A percentile compares a stretch with the other conserved stretches of the same genome.
Evolutionary conservation across 164 flowering plant species (phyloP).

Genomic region (Taxillus chinensis): DNA sequence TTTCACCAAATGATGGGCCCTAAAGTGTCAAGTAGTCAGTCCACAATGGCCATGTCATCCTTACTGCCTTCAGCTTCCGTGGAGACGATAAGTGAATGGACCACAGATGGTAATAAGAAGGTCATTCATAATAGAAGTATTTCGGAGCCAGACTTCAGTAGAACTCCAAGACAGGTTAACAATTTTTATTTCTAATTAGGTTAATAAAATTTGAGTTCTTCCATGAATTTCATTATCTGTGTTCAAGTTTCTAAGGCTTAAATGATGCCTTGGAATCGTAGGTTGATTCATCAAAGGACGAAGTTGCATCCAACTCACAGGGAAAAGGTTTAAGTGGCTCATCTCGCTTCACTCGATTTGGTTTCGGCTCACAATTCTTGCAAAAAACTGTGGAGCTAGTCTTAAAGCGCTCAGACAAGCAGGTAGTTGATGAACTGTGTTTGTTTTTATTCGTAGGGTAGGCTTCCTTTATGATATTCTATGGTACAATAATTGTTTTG

Average conservation of each 20-base stretch:
- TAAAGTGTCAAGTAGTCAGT: constrained; percentile 60
- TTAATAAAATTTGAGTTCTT: too few relatives aligned
- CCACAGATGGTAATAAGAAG: constrained; percentile 38
- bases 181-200: not conserved
- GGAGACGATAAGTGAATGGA: constrained; percentile 76
- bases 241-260: too few relatives aligned
- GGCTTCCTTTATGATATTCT: not conserved
- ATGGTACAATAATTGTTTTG: not conserved
- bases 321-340: constrained; percentile 18
- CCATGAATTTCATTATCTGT: too few relatives aligned
- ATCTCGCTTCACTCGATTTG: constrained; percentile 74
- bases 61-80: constrained; percentile 70
- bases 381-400: constrained; percentile 87
- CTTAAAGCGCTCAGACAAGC: constrained; percentile 50
- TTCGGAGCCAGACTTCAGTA: constrained; percentile 92
- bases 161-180: constrained; percentile 62
- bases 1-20: constrained; percentile 15
- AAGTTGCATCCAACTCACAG: constrained; percentile 20
- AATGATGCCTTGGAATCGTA: constrained; percentile 4
- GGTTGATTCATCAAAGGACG: constrained; percentile 43
- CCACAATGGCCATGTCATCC: constrained; percentile 72
- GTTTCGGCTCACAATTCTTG: constrained; percentile 64
- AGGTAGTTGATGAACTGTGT: constrained; percentile 31
- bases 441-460: not conserved
- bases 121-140: constrained; percentile 62